A percentile compares a stretch with the other conserved stretches of the same genome.
Evolutionary conservation across 1,139 yeast genomes (phyloP).

Genomic region (Pneumocystis sp.): DNA sequence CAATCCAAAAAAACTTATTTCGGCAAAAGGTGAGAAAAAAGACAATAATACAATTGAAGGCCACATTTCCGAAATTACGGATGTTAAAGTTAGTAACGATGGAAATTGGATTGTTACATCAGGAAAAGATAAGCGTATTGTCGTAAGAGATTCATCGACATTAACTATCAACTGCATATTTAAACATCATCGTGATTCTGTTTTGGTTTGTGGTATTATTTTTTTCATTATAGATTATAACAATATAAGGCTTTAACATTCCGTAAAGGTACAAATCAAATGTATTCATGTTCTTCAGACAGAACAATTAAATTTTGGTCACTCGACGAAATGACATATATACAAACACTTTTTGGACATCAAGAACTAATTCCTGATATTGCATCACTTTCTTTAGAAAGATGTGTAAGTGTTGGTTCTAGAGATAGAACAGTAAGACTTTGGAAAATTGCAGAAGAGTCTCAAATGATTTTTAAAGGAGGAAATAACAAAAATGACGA

Average conservation of each 20-base stretch:
- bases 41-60: slow-evolving; percentile 33
- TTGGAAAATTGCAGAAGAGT: slow-evolving; percentile 94
- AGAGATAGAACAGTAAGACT: slow-evolving; percentile 89
- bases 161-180: slow-evolving; percentile 60
- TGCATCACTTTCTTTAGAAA: slow-evolving; percentile 63
- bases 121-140: slow-evolving; percentile 63
- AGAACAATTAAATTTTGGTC: slow-evolving; percentile 77
- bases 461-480: slow-evolving; percentile 83
- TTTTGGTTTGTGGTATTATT: slow-evolving; percentile 25
- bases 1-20: slow-evolving; percentile 36
- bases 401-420: slow-evolving; percentile 90
- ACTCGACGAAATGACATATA: slow-evolving; percentile 70
- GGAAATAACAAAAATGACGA: slow-evolving; percentile 21
- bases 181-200: slow-evolving; percentile 54
- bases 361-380: slow-evolving; percentile 79
- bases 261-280: slow-evolving; percentile 66
- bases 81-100: slow-evolving; percentile 76
- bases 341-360: slow-evolving; percentile 87
- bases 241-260: slow-evolving; percentile 40
- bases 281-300: slow-evolving; percentile 88
- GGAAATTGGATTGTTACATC: slow-evolving; percentile 85
- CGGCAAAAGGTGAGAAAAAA: slow-evolving; percentile 24
- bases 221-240: not conserved
- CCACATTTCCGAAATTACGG: slow-evolving; percentile 59
- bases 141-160: slow-evolving; percentile 75